These are phyloP conservation scores for Ceratobasidium sp. DNA, from an alignment of 1,284 basidiomycete genomes.

Conservation along the genomic window DNA sequence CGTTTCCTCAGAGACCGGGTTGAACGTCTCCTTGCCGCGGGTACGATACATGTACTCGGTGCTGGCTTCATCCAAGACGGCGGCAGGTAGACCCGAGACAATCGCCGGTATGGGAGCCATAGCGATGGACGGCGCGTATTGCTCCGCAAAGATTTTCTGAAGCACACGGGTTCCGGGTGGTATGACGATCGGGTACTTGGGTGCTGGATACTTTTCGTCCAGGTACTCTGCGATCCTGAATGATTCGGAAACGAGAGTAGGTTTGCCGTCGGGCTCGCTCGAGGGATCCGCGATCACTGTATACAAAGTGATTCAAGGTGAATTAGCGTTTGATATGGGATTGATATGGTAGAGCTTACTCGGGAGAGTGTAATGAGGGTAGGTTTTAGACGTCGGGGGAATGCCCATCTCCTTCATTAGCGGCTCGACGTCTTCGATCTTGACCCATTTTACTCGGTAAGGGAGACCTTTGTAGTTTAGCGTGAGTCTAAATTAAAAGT, in stretches of 20 bases:
- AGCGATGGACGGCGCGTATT: constrained; percentile 1
- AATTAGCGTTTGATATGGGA: constrained; percentile 23
- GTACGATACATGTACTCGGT: constrained; percentile 21
- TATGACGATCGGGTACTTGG: too few relatives aligned
- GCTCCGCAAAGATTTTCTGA: constrained; percentile 24
- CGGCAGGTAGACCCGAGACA: background rate
- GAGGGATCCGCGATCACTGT: too few relatives aligned
- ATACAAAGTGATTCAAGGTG: constrained; percentile 36
- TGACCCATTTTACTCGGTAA: constrained; percentile 2
- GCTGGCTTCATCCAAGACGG: constrained; percentile 40
- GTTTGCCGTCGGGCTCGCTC: too few relatives aligned
- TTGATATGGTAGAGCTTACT: background rate
- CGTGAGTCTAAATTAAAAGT: background rate
- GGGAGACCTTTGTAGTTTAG: constrained; percentile 12
- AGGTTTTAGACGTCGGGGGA: background rate
- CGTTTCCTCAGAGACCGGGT: background rate
- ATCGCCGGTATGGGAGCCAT: background rate
- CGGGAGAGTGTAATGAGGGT: background rate
- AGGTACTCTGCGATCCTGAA: too few relatives aligned
- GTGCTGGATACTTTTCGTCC: too few relatives aligned
- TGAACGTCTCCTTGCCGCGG: background rate
- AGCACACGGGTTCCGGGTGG: constrained; percentile 29
- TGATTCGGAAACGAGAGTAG: too few relatives aligned
- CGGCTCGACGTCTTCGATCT: background rate
- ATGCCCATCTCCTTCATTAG: background rate